Evolutionary conservation across 352 stramenopile species (phyloP).

Genomic region (Poterioochromonas sp.): DNA sequence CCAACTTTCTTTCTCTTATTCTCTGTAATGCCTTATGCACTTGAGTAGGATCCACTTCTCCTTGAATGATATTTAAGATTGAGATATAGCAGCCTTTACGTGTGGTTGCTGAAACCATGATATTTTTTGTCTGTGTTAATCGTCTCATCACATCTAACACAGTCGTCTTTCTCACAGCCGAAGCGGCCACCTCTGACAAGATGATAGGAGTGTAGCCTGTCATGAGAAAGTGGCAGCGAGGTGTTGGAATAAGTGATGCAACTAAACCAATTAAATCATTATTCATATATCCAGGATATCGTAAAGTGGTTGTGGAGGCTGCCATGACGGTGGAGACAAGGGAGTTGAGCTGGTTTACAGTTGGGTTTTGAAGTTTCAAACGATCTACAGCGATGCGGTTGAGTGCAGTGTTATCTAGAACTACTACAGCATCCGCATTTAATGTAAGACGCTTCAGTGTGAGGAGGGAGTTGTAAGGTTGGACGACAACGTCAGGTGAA

Average conservation of each 20-base stretch:
- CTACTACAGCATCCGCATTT: slow-evolving; percentile 96
- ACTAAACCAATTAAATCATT: slow-evolving; percentile 98
- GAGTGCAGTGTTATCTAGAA: slow-evolving; percentile 97
- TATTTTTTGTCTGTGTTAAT: slow-evolving; percentile 91
- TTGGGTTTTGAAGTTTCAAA: slow-evolving; percentile 88
- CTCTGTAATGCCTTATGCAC: slow-evolving; percentile 97
- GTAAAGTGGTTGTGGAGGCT: slow-evolving; percentile 90
- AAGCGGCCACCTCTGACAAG: slow-evolving; percentile 59
- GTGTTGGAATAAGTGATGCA: slow-evolving; percentile 93
- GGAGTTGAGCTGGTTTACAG: slow-evolving; percentile 91
- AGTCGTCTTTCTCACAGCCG: slow-evolving; percentile 90
- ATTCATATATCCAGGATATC: slow-evolving; percentile 96
- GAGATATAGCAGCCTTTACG: slow-evolving; percentile 96
- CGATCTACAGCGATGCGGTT: slow-evolving; percentile 73
- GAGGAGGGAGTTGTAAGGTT: slow-evolving; percentile 99
- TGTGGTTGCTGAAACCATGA: slow-evolving; percentile 94
- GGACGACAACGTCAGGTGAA: slow-evolving; percentile 91
- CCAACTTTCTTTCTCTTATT: slow-evolving; percentile 90
- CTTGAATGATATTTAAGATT: slow-evolving; percentile 99
- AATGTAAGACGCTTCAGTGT: slow-evolving; percentile 94
- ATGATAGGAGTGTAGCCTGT: slow-evolving; percentile 97
- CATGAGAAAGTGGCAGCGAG: slow-evolving; percentile 98
- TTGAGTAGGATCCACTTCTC: slow-evolving; percentile 92
- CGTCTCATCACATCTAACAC: slow-evolving; percentile 98
- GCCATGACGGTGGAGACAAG: slow-evolving; percentile 98